These are phyloP conservation scores for Wallacemonas collosoma DNA, from an alignment of 208 protist genomes.

Conservation along the genomic window DNA sequence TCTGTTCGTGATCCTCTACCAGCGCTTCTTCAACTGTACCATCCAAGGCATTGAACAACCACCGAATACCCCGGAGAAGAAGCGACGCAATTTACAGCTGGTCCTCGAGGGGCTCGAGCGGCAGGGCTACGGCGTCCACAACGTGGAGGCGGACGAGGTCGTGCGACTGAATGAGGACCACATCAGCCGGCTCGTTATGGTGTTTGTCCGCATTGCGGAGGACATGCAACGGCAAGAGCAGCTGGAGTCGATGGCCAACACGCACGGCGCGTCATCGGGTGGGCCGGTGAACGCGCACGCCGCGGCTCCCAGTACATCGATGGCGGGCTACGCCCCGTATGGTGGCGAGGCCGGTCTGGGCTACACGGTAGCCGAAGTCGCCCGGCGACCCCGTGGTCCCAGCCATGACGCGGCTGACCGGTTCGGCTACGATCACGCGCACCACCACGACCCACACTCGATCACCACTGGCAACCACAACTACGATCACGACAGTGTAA, in stretches of 20 bases:
- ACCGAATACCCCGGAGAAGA: conserved; percentile 79
- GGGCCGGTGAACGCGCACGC: not conserved
- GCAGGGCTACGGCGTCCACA: conserved; percentile 49
- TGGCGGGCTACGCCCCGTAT: conserved; percentile 3
- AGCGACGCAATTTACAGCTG: conserved; percentile 67
- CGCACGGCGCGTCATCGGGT: not conserved
- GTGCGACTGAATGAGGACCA: conserved; percentile 80
- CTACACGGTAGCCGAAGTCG: conserved; percentile 53
- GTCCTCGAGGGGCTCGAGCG: conserved; percentile 75
- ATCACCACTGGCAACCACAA: not conserved
- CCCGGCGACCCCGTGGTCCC: conserved; percentile 5
- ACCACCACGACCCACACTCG: conserved; percentile 4
- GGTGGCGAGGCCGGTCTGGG: conserved; percentile 28
- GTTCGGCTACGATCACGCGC: not conserved
- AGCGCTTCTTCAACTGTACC: conserved; percentile 76
- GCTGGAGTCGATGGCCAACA: conserved; percentile 8
- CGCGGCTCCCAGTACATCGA: not conserved
- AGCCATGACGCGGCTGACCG: not conserved
- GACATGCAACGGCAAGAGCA: conserved; percentile 29
- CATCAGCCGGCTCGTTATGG: conserved; percentile 77
- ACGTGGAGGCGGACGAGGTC: conserved; percentile 75
- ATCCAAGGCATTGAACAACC: conserved; percentile 68
- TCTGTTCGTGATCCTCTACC: conserved; percentile 86
- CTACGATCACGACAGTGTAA: conserved; percentile 14
- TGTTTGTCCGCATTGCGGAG: conserved; percentile 75